These are phyloP conservation scores for Podaxis sp. DNA, from an alignment of 768 basidiomycete species.

Conservation along the genomic window DNA sequence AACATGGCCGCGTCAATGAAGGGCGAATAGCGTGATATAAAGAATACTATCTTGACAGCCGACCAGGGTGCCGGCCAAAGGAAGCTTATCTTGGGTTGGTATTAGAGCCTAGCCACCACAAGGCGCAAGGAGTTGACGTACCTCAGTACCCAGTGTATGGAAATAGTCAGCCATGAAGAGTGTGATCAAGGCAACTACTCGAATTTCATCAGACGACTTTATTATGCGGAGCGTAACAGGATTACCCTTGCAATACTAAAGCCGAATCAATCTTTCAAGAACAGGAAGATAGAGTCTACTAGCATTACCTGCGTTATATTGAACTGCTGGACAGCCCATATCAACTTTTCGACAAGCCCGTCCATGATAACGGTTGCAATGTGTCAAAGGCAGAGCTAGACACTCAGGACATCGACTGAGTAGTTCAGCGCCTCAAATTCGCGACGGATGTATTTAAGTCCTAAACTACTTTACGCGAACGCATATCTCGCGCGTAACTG, in stretches of 20 bases:
- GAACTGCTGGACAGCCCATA: not conserved
- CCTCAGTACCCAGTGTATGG: not conserved
- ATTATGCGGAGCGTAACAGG: not conserved
- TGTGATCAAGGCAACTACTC: not conserved
- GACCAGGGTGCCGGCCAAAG: constrained; percentile 3
- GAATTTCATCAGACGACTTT: not conserved
- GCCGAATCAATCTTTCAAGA: not conserved
- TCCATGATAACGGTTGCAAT: not conserved
- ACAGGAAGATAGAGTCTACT: not conserved
- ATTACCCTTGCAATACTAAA: not conserved
- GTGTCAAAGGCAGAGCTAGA: not conserved
- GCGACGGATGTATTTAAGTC: not conserved
- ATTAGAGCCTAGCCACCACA: not conserved
- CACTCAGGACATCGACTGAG: not conserved
- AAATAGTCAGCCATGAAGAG: not conserved
- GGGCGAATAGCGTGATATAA: constrained; percentile 1
- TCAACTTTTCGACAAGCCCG: not conserved
- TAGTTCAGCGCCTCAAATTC: not conserved
- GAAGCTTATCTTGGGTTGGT: not conserved
- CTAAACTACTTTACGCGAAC: not conserved
- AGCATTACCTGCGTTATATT: not conserved
- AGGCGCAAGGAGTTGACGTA: not conserved
- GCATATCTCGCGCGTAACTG: not conserved
- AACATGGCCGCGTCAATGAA: not conserved
- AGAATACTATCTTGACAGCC: not conserved